These are phyloP conservation scores for Phlyctochytrium bullatum DNA, from an alignment of 192 early-diverging fungal genomes.

Conservation along the genomic window DNA sequence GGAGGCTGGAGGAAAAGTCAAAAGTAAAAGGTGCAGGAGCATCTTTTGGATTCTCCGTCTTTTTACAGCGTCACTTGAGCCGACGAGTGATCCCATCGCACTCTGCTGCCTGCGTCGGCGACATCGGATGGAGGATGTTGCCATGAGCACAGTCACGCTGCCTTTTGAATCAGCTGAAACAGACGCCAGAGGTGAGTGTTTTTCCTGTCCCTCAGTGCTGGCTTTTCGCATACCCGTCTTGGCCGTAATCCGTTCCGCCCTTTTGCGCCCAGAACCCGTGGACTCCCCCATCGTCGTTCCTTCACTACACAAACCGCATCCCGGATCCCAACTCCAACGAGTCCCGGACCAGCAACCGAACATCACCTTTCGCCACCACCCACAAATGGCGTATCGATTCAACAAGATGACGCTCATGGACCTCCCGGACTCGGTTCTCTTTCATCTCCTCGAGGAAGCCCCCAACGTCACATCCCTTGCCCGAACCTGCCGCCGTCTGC, in stretches of 20 bases:
- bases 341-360: conserved; percentile 13
- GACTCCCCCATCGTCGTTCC: neutral
- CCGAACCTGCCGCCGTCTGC: neutral
- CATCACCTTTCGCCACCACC: neutral
- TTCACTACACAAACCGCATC: neutral
- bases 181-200: too few species aligned
- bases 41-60: too few species aligned
- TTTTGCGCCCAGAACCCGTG: too few species aligned
- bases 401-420: neutral
- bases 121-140: too few species aligned
- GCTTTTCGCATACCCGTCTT: neutral
- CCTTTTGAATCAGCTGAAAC: too few species aligned
- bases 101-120: too few species aligned
- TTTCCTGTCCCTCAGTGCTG: neutral
- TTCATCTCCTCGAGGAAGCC: neutral
- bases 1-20: too few species aligned
- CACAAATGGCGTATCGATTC: neutral
- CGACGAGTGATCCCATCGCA: too few species aligned
- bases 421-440: neutral
- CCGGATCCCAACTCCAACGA: conserved; percentile 1
- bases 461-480: neutral
- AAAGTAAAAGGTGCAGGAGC: too few species aligned
- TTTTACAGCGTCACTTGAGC: too few species aligned
- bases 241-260: too few species aligned
- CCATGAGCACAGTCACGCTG: too few species aligned